Evolutionary conservation across 1,284 basidiomycete species (phyloP).

Genomic region (Athelia psychrophila): DNA sequence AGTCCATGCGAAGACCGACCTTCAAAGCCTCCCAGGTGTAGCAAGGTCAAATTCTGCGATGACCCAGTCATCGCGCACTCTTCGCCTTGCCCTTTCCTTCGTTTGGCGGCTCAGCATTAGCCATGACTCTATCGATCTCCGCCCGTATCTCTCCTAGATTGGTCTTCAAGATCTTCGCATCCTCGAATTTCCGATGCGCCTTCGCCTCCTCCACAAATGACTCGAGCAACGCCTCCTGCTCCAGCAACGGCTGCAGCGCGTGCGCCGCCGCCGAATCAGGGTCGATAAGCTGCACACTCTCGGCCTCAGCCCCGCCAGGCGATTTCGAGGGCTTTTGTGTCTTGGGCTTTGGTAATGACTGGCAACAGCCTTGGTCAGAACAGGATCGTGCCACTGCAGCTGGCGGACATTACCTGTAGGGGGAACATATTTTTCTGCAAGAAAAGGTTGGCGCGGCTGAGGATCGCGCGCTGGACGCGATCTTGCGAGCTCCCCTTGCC

Average conservation of each 20-base stretch:
- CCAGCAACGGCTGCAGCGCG: conserved; percentile 79
- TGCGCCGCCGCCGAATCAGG: conserved; percentile 69
- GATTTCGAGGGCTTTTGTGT: conserved; percentile 16
- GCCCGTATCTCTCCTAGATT: conserved; percentile 77
- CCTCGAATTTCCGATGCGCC: conserved; percentile 86
- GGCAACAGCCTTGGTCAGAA: conserved; percentile 5
- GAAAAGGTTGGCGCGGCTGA: conserved; percentile 76
- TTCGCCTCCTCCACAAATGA: conserved; percentile 81
- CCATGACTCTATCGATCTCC: conserved; percentile 74
- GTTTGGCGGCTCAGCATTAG: conserved; percentile 27
- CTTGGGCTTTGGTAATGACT: conserved; percentile 62
- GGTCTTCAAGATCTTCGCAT: conserved; percentile 72
- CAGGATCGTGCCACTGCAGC: conserved; percentile 3
- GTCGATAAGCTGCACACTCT: conserved; percentile 41
- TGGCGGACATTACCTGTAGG: conserved; percentile 51
- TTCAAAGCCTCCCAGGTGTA: too few relatives aligned
- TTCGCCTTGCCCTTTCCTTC: too few relatives aligned
- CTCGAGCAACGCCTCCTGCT: conserved; percentile 88
- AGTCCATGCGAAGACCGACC: too few relatives aligned
- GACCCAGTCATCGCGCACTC: too few relatives aligned
- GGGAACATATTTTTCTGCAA: conserved; percentile 89
- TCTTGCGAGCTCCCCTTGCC: conserved; percentile 74
- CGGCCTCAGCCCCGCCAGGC: conserved; percentile 15
- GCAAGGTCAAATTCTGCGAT: too few relatives aligned
- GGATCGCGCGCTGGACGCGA: conserved; percentile 80